A percentile compares a stretch with the other conserved stretches of the same genome.
phyloP scores from a whole-genome alignment of 352 stramenopile genomes.

The Thalassiosira livingstoniorum region DNA sequence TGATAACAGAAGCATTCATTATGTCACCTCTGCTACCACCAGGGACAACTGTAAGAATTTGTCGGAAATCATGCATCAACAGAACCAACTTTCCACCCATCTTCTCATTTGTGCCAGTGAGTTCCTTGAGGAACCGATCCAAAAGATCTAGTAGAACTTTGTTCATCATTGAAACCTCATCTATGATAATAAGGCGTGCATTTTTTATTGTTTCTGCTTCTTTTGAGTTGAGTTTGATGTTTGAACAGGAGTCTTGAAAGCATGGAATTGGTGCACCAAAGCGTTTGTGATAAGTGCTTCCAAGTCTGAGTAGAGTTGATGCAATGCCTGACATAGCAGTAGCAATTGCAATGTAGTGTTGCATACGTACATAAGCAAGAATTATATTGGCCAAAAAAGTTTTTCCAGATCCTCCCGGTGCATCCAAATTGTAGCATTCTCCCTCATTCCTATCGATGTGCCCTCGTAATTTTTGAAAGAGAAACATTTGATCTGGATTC shows the following conservation, averaged over 20 bases:
- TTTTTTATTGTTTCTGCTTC: conserved; percentile 6
- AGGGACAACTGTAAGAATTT: not conserved
- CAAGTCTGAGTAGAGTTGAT: conserved; percentile 8
- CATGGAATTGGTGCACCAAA: not conserved
- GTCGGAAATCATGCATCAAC: not conserved
- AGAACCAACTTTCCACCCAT: not conserved
- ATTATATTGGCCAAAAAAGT: conserved; percentile 34
- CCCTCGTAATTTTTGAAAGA: not conserved
- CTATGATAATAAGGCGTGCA: not conserved
- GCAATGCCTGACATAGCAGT: conserved; percentile 3
- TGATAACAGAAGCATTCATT: not conserved
- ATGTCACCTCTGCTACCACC: not conserved
- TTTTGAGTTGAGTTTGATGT: not conserved
- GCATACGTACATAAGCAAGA: conserved; percentile 30
- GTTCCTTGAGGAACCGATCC: conserved; percentile 17
- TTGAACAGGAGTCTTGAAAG: not conserved
- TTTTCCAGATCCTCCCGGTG: conserved; percentile 40
- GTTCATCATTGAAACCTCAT: conserved; percentile 11
- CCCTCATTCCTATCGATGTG: conserved; percentile 1
- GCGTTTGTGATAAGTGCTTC: conserved; percentile 5
- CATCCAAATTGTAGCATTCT: conserved; percentile 29
- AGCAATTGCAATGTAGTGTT: conserved; percentile 27
- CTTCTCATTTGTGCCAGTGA: not conserved
- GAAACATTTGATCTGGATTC: not conserved
- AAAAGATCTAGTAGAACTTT: conserved; percentile 45